These are phyloP conservation scores for Endocalyx cinctus DNA, from an alignment of 2,329 filamentous ascomycete species.

Conservation along the genomic window DNA sequence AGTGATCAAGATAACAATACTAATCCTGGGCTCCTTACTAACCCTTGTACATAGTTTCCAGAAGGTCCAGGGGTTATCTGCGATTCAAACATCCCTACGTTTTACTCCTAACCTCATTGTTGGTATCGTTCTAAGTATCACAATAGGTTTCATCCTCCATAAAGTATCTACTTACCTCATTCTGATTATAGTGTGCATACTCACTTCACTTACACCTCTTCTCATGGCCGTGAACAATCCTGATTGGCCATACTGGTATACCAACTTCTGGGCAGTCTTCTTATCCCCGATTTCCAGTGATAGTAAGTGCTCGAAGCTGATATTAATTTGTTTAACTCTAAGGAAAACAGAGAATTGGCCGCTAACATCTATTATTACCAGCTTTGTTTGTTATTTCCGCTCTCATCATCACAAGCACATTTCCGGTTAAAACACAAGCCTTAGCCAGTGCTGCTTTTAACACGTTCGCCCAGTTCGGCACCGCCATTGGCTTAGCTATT, in stretches of 20 bases:
- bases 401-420: constrained; percentile 50
- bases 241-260: constrained; percentile 45
- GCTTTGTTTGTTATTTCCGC: constrained; percentile 53
- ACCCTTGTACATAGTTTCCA: constrained; percentile 32
- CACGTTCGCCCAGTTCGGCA: constrained; percentile 53
- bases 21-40: constrained; percentile 6
- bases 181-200: constrained; percentile 33
- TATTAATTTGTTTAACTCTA: background rate
- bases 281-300: constrained; percentile 41
- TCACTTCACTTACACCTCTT: constrained; percentile 43
- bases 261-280: constrained; percentile 38
- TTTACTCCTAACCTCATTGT: constrained; percentile 41
- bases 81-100: constrained; percentile 35
- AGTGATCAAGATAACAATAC: constrained; percentile 6
- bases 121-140: constrained; percentile 37
- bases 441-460: constrained; percentile 59
- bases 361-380: constrained; percentile 2
- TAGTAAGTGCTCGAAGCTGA: constrained; percentile 19
- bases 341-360: background rate
- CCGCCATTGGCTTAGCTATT: constrained; percentile 46
- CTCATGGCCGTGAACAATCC: constrained; percentile 52
- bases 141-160: constrained; percentile 37
- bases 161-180: constrained; percentile 33
- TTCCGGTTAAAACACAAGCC: constrained; percentile 49
- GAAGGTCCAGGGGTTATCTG: constrained; percentile 35